These are phyloP conservation scores for Haplosporangium gracile DNA, from an alignment of 192 early-diverging fungal genomes.

Conservation along the genomic window DNA sequence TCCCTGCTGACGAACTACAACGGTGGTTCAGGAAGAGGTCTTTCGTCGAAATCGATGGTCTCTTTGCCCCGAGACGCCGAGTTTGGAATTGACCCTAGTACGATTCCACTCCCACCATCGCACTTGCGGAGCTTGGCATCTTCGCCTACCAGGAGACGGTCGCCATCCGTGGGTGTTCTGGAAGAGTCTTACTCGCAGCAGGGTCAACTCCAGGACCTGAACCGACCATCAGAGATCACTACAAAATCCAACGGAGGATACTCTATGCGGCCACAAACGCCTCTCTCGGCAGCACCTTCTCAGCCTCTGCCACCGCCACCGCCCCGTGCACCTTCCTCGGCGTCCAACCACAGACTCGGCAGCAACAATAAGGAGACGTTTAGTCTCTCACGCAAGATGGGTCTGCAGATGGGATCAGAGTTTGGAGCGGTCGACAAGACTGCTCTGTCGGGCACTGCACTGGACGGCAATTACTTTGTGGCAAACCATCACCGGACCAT, in stretches of 20 bases:
- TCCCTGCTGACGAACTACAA: not conserved
- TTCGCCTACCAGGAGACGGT: constrained; percentile 7
- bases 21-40: not conserved
- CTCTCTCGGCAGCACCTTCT: constrained; percentile 1
- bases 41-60: constrained; percentile 37
- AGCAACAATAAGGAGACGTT: constrained; percentile 21
- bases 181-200: constrained; percentile 29
- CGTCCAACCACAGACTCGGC: not conserved
- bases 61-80: constrained; percentile 36
- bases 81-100: not conserved
- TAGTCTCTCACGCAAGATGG: constrained; percentile 35
- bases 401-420: constrained; percentile 22
- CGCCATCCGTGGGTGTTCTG: constrained; percentile 40
- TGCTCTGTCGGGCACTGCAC: constrained; percentile 15
- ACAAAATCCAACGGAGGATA: not conserved
- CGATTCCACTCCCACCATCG: constrained; percentile 8
- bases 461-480: constrained; percentile 44
- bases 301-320: constrained; percentile 27
- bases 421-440: constrained; percentile 32
- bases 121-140: constrained; percentile 5
- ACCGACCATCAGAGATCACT: not conserved
- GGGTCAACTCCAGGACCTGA: constrained; percentile 13
- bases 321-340: constrained; percentile 24
- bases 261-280: constrained; percentile 9
- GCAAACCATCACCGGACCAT: constrained; percentile 51